Conservation (phyloP, 345 rosid genomes). For the Salix koriyanagi region DNA sequence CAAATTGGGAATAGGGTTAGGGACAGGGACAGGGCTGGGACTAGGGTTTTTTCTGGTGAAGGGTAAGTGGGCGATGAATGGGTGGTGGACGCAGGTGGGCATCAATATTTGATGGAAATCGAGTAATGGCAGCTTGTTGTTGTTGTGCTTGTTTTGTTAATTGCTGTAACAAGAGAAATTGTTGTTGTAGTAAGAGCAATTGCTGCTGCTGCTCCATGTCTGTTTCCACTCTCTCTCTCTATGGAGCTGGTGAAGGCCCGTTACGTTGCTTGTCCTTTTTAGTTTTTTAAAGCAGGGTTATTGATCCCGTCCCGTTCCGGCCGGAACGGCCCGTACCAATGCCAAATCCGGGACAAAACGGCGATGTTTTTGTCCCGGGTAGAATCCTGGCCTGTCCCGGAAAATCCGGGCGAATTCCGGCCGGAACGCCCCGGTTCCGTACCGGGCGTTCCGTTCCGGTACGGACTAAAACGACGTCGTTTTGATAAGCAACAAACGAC, state of each 20-base stretch:
- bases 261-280: not conserved
- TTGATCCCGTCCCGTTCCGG: too few species aligned
- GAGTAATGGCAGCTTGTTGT: conserved; percentile 78
- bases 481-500: too few species aligned
- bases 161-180: conserved; percentile 54
- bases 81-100: conserved; percentile 67
- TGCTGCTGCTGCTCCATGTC: conserved; percentile 24
- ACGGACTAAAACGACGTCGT: too few species aligned
- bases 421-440: too few species aligned
- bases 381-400: too few species aligned
- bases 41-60: conserved; percentile 37
- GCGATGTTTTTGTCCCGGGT: too few species aligned
- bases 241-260: not conserved
- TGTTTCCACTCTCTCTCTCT: not conserved
- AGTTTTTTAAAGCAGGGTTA: too few species aligned
- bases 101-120: conserved; percentile 92
- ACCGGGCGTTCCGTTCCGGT: too few species aligned
- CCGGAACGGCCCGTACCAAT: too few species aligned
- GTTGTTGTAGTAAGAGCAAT: conserved; percentile 34
- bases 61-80: conserved; percentile 41
- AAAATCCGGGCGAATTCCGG: too few species aligned
- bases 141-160: conserved; percentile 47
- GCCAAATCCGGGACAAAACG: too few species aligned
- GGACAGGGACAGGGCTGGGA: conserved; percentile 11
- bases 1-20: conserved; percentile 24